phyloP scores from a whole-genome alignment of 805 yeast species.

The Blastobotrys peoriensis region DNA sequence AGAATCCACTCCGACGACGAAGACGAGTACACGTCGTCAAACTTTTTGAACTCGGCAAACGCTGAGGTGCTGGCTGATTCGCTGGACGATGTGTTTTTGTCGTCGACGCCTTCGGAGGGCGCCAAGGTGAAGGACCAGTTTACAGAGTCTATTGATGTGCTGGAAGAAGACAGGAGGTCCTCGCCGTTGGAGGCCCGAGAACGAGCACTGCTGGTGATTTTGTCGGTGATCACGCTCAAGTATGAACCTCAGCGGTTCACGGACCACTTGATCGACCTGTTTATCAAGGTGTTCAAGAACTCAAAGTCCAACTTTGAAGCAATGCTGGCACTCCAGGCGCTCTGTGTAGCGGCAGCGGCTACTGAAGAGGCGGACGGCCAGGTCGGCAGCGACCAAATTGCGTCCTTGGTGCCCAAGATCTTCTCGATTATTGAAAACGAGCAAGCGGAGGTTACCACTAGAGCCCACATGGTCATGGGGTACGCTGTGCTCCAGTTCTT shows the following conservation, averaged over 20 bases:
- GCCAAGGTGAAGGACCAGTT: conserved; percentile 16
- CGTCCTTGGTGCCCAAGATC: conserved; percentile 16
- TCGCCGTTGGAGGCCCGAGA: conserved; percentile 29
- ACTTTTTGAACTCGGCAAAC: conserved; percentile 14
- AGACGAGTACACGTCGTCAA: conserved; percentile 17
- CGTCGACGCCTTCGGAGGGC: conserved; percentile 6
- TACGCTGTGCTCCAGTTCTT: conserved; percentile 28
- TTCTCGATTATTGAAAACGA: conserved; percentile 10
- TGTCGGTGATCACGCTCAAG: conserved; percentile 24
- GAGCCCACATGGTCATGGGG: conserved; percentile 24
- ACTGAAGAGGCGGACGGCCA: conserved; percentile 18
- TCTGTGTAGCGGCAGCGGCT: conserved; percentile 22
- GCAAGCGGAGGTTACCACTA: conserved; percentile 12
- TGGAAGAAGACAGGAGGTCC: conserved; percentile 26
- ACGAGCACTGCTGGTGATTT: conserved; percentile 26
- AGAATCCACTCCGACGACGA: conserved; percentile 17
- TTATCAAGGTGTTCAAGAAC: conserved; percentile 21
- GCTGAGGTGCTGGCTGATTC: conserved; percentile 16
- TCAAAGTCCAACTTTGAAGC: conserved; percentile 28
- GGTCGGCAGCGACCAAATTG: conserved; percentile 16
- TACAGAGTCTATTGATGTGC: conserved; percentile 22
- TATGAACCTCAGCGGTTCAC: conserved; percentile 28
- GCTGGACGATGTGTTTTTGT: conserved; percentile 12
- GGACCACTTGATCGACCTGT: conserved; percentile 14
- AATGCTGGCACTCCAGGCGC: conserved; percentile 26